Conservation (phyloP, 768 basidiomycete species). For the Mycena floridula region DNA sequence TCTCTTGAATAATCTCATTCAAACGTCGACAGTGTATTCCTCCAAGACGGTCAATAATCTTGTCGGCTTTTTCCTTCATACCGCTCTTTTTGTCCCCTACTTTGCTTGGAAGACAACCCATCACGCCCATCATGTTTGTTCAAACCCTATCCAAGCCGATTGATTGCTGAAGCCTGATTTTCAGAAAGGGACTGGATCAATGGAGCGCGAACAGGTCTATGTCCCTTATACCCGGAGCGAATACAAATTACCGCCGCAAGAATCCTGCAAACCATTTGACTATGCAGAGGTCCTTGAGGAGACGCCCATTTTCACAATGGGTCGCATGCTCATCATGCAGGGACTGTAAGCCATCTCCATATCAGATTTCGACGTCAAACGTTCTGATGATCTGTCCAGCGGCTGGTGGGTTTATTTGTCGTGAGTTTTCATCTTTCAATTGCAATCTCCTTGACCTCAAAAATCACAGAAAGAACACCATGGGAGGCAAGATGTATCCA, state of each 20-base stretch:
- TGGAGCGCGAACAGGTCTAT: slow-evolving; percentile 74
- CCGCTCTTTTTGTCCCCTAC: slow-evolving; percentile 51
- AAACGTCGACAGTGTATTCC: no score
- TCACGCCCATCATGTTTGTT: slow-evolving; percentile 45
- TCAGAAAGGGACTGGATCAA: slow-evolving; percentile 62
- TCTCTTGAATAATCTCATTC: no score
- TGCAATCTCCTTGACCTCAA: background rate
- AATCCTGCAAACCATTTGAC: slow-evolving; percentile 28
- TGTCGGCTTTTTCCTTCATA: slow-evolving; percentile 44
- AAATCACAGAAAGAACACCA: slow-evolving; percentile 28
- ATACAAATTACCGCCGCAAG: slow-evolving; percentile 33
- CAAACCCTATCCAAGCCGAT: background rate
- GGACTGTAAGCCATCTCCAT: background rate
- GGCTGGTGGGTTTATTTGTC: slow-evolving; percentile 24
- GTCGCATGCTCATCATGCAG: slow-evolving; percentile 43
- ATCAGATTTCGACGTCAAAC: background rate
- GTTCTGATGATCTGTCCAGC: slow-evolving; percentile 5
- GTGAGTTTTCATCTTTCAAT: background rate
- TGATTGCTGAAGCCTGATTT: background rate
- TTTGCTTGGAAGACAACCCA: slow-evolving; percentile 66
- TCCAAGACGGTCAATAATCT: slow-evolving; percentile 30
- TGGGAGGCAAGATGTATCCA: slow-evolving; percentile 42
- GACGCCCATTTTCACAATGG: slow-evolving; percentile 39
- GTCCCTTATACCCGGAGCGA: slow-evolving; percentile 45
- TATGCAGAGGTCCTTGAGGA: slow-evolving; percentile 48